These are phyloP conservation scores for Triticum turgidum DNA, from an alignment of 176 grass and related monocot genomes.

Conservation along the genomic window DNA sequence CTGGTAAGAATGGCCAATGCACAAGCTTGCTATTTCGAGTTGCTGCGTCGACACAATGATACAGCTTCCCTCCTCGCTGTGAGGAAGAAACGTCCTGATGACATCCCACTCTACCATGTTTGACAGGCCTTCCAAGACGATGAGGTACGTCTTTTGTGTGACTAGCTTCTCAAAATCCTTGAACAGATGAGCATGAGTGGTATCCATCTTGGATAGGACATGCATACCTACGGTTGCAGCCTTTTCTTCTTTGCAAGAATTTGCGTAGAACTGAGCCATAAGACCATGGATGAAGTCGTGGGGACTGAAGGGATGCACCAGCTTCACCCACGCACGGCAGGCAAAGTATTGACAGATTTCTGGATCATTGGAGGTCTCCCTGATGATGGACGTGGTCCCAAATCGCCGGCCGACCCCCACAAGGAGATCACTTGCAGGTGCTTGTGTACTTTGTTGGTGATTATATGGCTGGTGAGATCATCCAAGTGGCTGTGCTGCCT, in stretches of 20 bases:
- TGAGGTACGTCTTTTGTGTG: too few relatives aligned
- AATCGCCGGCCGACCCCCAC: background rate
- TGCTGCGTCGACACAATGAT: too few relatives aligned
- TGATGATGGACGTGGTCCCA: background rate
- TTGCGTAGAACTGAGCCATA: background rate
- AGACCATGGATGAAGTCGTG: background rate
- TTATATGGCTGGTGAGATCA: background rate
- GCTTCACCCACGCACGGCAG: conserved; percentile 16
- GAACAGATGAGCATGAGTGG: too few relatives aligned
- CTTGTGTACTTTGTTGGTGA: background rate
- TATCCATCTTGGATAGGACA: too few relatives aligned
- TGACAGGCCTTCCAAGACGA: too few relatives aligned
- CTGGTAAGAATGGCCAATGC: background rate
- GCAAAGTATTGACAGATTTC: background rate
- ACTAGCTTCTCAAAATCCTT: too few relatives aligned
- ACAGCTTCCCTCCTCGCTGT: too few relatives aligned
- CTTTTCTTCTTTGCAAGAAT: background rate
- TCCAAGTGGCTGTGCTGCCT: too few relatives aligned
- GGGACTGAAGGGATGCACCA: background rate
- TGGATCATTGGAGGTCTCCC: background rate
- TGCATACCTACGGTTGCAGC: too few relatives aligned
- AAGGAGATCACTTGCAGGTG: background rate
- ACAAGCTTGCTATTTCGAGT: too few relatives aligned
- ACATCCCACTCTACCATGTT: too few relatives aligned
- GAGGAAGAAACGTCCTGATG: too few relatives aligned